phyloP scores from a whole-genome alignment of 371 early-diverging fungal species.

The Syncephalastrum racemosum region DNA sequence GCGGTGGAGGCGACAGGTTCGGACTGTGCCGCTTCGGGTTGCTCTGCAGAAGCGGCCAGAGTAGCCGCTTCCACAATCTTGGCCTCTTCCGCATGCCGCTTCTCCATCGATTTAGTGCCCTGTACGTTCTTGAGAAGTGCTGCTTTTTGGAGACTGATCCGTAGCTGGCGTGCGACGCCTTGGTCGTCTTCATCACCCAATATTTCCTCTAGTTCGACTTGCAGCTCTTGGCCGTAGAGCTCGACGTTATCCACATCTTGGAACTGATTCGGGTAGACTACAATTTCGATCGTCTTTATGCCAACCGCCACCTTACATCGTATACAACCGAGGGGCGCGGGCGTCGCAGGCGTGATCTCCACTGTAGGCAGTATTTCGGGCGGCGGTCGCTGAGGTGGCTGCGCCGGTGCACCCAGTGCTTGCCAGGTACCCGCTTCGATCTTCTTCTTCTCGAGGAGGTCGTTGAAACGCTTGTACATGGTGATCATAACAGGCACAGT shows the following conservation, averaged over 20 bases:
- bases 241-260: slow-evolving; percentile 74
- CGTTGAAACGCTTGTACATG: slow-evolving; percentile 50
- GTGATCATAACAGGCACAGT: slow-evolving; percentile 67
- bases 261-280: slow-evolving; percentile 69
- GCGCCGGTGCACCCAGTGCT: background rate
- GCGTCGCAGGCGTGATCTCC: background rate
- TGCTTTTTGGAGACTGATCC: slow-evolving; percentile 28
- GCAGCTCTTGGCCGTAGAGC: slow-evolving; percentile 33
- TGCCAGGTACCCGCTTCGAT: slow-evolving; percentile 30
- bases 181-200: slow-evolving; percentile 15
- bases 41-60: too few species aligned
- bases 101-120: slow-evolving; percentile 31
- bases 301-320: background rate
- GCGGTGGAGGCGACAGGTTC: slow-evolving; percentile 26
- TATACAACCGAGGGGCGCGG: background rate
- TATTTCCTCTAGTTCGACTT: slow-evolving; percentile 15
- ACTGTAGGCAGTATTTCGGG: background rate
- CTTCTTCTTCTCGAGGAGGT: slow-evolving; percentile 61
- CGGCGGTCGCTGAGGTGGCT: slow-evolving; percentile 3
- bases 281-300: slow-evolving; percentile 30
- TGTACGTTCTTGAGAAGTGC: slow-evolving; percentile 48
- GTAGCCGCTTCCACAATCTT: slow-evolving; percentile 1
- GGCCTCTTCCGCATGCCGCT: slow-evolving; percentile 12
- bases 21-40: too few species aligned
- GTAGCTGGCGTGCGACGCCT: slow-evolving; percentile 22